These are phyloP conservation scores for Cladophialophora psammophila DNA, from an alignment of 2,329 filamentous ascomycete genomes.

Conservation along the genomic window DNA sequence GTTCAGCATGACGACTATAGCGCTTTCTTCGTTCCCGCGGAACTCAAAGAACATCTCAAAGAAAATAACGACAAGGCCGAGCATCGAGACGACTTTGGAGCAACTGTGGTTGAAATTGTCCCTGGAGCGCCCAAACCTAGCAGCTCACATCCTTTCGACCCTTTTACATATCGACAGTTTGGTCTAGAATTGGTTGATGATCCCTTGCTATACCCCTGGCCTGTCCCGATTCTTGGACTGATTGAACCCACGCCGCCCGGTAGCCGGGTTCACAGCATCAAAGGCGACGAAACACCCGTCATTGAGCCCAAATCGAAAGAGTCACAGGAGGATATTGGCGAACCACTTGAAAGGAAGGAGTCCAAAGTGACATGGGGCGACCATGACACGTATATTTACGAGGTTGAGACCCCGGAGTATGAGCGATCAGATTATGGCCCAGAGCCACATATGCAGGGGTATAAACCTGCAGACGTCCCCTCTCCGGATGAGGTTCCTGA, in stretches of 20 bases:
- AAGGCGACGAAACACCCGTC: constrained; percentile 44
- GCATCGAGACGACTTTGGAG: constrained; percentile 34
- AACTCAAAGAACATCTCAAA: constrained; percentile 50
- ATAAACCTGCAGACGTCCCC: constrained; percentile 54
- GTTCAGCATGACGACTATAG: constrained; percentile 52
- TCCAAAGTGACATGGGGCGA: constrained; percentile 72
- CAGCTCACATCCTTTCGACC: constrained; percentile 33
- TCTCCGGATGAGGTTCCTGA: constrained; percentile 63
- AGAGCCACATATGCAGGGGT: background rate
- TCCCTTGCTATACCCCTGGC: constrained; percentile 47
- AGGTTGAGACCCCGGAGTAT: constrained; percentile 65
- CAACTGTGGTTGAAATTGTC: constrained; percentile 39
- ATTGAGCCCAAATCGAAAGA: constrained; percentile 39
- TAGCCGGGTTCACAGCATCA: constrained; percentile 41
- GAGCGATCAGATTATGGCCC: constrained; percentile 44
- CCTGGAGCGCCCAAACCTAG: constrained; percentile 28
- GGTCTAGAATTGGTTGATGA: constrained; percentile 37
- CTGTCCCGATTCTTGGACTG: constrained; percentile 62
- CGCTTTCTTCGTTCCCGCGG: constrained; percentile 52
- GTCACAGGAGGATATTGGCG: constrained; percentile 51
- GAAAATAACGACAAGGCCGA: constrained; percentile 43
- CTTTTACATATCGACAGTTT: constrained; percentile 38
- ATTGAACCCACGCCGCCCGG: constrained; percentile 64
- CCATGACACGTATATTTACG: constrained; percentile 70
- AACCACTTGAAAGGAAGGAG: constrained; percentile 53